Evolutionary conservation across 352 stramenopile genomes (phyloP).

Genomic region (Labyrinthula sp.): DNA sequence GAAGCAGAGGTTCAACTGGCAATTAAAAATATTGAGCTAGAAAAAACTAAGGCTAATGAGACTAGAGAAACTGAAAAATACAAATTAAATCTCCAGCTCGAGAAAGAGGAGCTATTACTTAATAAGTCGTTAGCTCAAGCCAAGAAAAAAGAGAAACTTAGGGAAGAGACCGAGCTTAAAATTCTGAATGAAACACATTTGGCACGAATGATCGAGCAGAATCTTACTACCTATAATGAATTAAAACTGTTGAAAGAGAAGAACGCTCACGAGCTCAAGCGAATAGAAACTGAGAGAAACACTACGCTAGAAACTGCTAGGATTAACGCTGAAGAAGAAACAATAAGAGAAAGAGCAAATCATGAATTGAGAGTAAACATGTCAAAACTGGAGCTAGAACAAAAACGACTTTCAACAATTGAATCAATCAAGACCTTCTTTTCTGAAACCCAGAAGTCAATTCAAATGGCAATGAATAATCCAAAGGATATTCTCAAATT

Average conservation of each 20-base stretch:
- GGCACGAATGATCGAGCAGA: too few relatives aligned
- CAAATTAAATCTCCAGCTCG: constrained; percentile 3
- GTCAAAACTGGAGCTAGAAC: constrained; percentile 34
- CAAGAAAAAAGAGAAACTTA: constrained; percentile 4
- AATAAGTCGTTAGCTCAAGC: constrained; percentile 13
- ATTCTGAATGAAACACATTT: too few relatives aligned
- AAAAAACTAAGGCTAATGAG: constrained; percentile 4
- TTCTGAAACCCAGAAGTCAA: neutral
- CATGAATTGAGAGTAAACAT: constrained; percentile 79
- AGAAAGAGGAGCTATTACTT: constrained; percentile 2
- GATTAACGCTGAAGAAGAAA: constrained; percentile 75
- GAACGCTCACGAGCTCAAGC: constrained; percentile 5
- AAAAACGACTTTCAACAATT: constrained; percentile 1
- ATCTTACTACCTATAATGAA: too few relatives aligned
- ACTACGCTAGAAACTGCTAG: constrained; percentile 54
- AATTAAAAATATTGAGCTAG: constrained; percentile 21
- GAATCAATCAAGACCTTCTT: constrained; percentile 7
- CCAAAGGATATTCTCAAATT: neutral
- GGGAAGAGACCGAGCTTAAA: constrained; percentile 5
- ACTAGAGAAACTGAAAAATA: constrained; percentile 1
- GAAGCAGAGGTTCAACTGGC: constrained; percentile 13
- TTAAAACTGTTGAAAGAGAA: constrained; percentile 7
- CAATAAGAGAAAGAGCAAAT: constrained; percentile 88
- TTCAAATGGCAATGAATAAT: neutral
- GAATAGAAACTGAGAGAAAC: neutral